Evolutionary conservation across 257 asterid species (phyloP), one percentile per base, ranked within the genome.

Genomic region (Cruciata laevipes): DNA sequence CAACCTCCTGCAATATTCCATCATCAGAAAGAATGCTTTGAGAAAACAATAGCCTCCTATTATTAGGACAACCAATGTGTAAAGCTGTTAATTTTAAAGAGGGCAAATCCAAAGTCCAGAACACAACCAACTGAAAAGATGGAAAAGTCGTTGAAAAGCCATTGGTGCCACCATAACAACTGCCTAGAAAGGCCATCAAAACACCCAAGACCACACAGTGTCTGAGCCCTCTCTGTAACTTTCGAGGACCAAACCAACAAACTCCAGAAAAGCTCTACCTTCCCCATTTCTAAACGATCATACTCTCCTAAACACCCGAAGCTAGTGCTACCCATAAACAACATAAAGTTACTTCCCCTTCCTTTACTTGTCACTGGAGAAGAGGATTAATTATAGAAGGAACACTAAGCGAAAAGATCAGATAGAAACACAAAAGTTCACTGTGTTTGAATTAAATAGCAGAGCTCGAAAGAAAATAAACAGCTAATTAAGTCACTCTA

Each of bases 1-100:
- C 90, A 44, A 85, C 97, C 73, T 93, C 98, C 98, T 92, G 89
- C 66, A 71, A 64, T 49, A 70, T 44, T 25, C 68, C 44, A 25
- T 8, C 38, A 27, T 18, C 69, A 20, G n/a, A 35, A 35, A 62
- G 51, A 62, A 62, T 62, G 30, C 27, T 33, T 60, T 30, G 31
- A 59, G 64, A 12, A 16, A 61, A 60, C 0, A 25, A 32, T 20
- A 61, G 27, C 27, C 60, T n/a, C n/a, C n/a, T n/a, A n/a, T n/a
- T n/a, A 61, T 61, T 17, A 17, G 33, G n/a, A n/a, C 38, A 27
- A 59, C 64, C 64, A 61, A 31, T 3, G 16, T 2, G 1, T 7
- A 27, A 27, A 30, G 42, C 17, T 14, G 17, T 24, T 18, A 59
- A 24, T 24, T 11, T 12, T 23, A 30, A 30, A 30, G 20, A 59